Conservation (phyloP, 352 stramenopile genomes). For the Phytopythium kandeliae region DNA sequence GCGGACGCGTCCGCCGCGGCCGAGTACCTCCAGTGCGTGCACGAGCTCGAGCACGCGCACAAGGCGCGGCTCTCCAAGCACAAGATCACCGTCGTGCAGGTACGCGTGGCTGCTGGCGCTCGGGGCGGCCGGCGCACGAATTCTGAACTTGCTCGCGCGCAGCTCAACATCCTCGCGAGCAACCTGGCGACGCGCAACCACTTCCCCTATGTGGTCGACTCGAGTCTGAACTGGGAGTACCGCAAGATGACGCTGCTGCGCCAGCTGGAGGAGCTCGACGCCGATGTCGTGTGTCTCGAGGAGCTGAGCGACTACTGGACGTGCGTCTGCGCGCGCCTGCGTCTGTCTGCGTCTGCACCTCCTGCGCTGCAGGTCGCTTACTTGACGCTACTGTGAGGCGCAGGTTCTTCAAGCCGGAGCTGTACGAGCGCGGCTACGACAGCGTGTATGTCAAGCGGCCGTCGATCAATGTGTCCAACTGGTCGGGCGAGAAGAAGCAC, state of each 20-base stretch:
- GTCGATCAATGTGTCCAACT: slow-evolving; percentile 81
- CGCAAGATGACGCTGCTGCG: slow-evolving; percentile 71
- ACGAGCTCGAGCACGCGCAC: slow-evolving; percentile 34
- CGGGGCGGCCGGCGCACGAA: too few species aligned
- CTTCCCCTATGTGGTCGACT: slow-evolving; percentile 83
- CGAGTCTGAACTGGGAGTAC: slow-evolving; percentile 79
- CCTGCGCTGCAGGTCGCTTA: too few species aligned
- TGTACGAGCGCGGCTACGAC: slow-evolving; percentile 72
- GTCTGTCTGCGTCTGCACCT: background rate
- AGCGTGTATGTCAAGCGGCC: slow-evolving; percentile 83
- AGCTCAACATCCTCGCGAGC: slow-evolving; percentile 84
- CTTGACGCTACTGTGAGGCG: too few species aligned
- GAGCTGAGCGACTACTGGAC: slow-evolving; percentile 88
- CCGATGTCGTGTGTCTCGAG: slow-evolving; percentile 80
- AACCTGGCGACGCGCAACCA: slow-evolving; percentile 82
- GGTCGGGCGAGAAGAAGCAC: slow-evolving; percentile 85
- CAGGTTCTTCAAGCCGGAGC: slow-evolving; percentile 78
- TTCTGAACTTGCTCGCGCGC: too few species aligned
- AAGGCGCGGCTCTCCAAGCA: slow-evolving; percentile 33
- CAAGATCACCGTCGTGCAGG: slow-evolving; percentile 76
- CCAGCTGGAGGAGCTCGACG: slow-evolving; percentile 69
- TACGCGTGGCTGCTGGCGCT: slow-evolving; percentile 7
- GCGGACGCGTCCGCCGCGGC: background rate
- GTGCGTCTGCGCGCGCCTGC: slow-evolving; percentile 21
- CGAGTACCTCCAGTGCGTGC: slow-evolving; percentile 39